Evolutionary conservation across 2,329 filamentous ascomycete genomes (phyloP), one percentile per base, ranked within the genome.

Genomic region (Penicillium brevicompactum): DNA sequence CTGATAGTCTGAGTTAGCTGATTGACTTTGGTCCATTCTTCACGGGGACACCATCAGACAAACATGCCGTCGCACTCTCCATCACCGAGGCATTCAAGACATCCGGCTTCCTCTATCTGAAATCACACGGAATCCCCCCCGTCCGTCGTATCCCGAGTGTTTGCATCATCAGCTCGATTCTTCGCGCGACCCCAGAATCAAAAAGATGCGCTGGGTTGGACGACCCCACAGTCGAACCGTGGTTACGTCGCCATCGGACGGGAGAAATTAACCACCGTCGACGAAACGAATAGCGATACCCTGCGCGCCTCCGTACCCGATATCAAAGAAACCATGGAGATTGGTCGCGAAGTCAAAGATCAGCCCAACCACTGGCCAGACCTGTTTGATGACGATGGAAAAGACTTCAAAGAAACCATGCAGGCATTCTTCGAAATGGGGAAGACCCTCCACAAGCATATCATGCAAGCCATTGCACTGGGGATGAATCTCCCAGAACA

Each of bases 41-140:
- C 22, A 74, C 81, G 54, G 88, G 88, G 32, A 80, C 82, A 18
- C 76, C 83, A 0, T 66, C 79, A 9, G 78, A 88, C 62, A 88
- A 87, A 64, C 77, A 81, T 48, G 75, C 82, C 42, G 86, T 89
- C 1, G 92, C 91, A 21, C 75, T 85, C 50, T 84, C 88, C 40
- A 87, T 96, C 63, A 85, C 93, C 11, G 70, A 85, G 50, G 92
- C 90, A 41, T 96, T 97, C 78, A 89, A 92, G 66, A 87, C 84
- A 1, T 89, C 92, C 2, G 92, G 92, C 54, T 96, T 97, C 79
- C 84, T 97, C 68, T 96, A 96, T 75, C 84, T 96, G 38, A 87
- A 87, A 65, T 90, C 93, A 73, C 87, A 93, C 62, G 84, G 88
- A 40, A 88, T 96, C 57, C 75, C 86, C 86, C 0, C 67, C 82